phyloP scores from a whole-genome alignment of 331 rosid species.

The Prunus yedoensis region DNA sequence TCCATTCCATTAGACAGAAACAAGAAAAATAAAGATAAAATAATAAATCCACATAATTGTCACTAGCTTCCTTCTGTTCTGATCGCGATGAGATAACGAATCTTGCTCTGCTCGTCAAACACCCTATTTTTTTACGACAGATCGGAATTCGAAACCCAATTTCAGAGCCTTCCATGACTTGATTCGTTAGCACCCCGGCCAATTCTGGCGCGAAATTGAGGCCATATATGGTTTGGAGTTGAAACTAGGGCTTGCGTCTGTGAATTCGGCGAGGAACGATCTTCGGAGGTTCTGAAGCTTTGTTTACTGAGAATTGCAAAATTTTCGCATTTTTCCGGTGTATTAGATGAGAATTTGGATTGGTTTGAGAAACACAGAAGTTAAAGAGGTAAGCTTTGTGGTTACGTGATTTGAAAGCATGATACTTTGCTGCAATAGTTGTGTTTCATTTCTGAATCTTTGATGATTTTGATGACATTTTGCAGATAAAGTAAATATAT shows the following conservation, averaged over 20 bases:
- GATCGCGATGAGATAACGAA: conserved; percentile 46
- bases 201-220: conserved; percentile 26
- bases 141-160: conserved; percentile 15
- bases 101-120: conserved; percentile 34
- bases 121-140: not conserved
- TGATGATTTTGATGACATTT: not conserved
- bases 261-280: not conserved
- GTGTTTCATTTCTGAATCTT: not conserved
- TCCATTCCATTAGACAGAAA: conserved; percentile 7
- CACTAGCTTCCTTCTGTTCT: conserved; percentile 17
- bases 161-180: not conserved
- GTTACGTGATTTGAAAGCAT: not conserved
- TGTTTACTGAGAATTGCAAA: not conserved
- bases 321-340: not conserved
- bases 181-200: not conserved
- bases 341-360: not conserved
- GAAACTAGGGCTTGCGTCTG: conserved; percentile 5
- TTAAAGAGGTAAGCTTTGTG: not conserved
- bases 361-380: not conserved
- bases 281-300: not conserved
- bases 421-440: not conserved
- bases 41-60: conserved; percentile 17
- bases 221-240: conserved; percentile 11
- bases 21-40: conserved; percentile 4
- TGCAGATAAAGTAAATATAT: not conserved